Conservation (phyloP, 768 basidiomycete species). For the Fistulinella prunicolor region DNA sequence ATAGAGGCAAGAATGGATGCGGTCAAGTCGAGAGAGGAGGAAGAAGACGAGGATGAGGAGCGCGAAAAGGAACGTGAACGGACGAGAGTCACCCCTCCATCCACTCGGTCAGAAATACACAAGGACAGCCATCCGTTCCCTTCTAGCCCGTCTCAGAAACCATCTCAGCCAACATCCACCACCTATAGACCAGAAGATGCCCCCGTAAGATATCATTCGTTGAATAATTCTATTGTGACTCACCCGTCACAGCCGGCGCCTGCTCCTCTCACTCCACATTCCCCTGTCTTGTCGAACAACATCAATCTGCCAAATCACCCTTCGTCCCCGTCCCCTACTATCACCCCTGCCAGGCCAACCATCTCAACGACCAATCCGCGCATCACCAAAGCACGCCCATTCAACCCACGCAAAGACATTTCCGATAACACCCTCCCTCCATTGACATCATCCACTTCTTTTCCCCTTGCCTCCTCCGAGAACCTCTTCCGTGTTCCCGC, state of each 20-base stretch:
- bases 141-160: constrained; percentile 17
- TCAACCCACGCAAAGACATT: constrained; percentile 28
- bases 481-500: constrained; percentile 28
- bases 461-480: constrained; percentile 29
- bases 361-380: constrained; percentile 19
- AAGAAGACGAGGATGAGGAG: constrained; percentile 81
- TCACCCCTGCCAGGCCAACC: constrained; percentile 17
- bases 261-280: constrained; percentile 33
- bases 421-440: constrained; percentile 16
- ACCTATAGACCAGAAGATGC: constrained; percentile 18
- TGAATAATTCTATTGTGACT: constrained; percentile 1
- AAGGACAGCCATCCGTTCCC: constrained; percentile 20
- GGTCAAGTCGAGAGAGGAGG: constrained; percentile 69
- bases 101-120: constrained; percentile 16
- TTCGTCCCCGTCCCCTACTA: constrained; percentile 29
- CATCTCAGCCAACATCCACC: constrained; percentile 13
- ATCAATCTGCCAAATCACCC: constrained; percentile 17
- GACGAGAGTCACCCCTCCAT: constrained; percentile 26
- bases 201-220: constrained; percentile 31
- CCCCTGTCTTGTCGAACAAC: constrained; percentile 23
- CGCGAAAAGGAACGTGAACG: constrained; percentile 53
- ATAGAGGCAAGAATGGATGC: constrained; percentile 79
- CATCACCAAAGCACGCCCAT: constrained; percentile 29
- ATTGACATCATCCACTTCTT: constrained; percentile 14
- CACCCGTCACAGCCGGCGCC: constrained; percentile 13